Conservation (phyloP, 768 basidiomycete genomes). For the Xanthoconium purpureum region DNA sequence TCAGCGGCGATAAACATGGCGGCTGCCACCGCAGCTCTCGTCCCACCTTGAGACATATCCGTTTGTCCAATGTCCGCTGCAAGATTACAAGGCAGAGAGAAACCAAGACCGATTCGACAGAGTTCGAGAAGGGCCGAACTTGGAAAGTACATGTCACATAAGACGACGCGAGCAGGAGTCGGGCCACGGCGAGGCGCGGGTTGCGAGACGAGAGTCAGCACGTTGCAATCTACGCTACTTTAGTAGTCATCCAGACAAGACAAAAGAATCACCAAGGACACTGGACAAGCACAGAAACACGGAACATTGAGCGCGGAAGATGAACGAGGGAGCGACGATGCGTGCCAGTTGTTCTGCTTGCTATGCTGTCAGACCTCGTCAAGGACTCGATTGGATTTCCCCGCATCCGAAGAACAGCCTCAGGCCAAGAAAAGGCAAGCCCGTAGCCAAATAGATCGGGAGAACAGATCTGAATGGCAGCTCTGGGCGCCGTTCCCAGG, state of each 20-base stretch:
- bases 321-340: constrained; percentile 6
- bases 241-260: not conserved
- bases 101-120: constrained; percentile 33
- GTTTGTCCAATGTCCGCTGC: constrained; percentile 12
- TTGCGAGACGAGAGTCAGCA: constrained; percentile 20
- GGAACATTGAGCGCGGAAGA: constrained; percentile 33
- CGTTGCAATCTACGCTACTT: constrained; percentile 22
- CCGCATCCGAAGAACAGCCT: constrained; percentile 22
- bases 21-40: constrained; percentile 7
- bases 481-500: constrained; percentile 38
- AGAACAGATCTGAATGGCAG: constrained; percentile 37
- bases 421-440: constrained; percentile 23
- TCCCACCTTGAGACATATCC: not conserved
- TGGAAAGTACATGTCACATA: constrained; percentile 38
- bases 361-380: constrained; percentile 3
- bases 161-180: constrained; percentile 35
- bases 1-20: constrained; percentile 18
- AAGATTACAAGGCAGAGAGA: constrained; percentile 30
- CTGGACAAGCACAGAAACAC: too few relatives aligned
- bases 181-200: constrained; percentile 16
- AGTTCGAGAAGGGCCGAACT: constrained; percentile 40
- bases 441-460: constrained; percentile 33
- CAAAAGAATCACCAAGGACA: constrained; percentile 29
- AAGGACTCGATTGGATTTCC: constrained; percentile 3
- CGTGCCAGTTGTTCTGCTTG: constrained; percentile 11